phyloP scores from a whole-genome alignment of 1,139 yeast genomes.

The Hyphopichia fennica region DNA sequence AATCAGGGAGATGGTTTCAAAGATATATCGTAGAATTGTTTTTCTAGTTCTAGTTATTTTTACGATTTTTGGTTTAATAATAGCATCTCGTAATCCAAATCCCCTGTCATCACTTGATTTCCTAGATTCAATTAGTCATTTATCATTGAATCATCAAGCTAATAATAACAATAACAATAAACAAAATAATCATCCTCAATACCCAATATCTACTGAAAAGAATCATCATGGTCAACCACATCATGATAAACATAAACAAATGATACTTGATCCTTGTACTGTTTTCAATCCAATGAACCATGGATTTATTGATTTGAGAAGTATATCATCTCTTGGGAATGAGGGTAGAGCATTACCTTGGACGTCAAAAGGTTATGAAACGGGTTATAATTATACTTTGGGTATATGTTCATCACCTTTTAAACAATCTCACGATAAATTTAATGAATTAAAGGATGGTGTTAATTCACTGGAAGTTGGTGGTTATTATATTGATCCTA shows the following conservation, averaged over 20 bases:
- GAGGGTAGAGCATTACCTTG: conserved; percentile 55
- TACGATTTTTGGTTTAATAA: conserved; percentile 13
- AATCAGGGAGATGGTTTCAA: conserved; percentile 10
- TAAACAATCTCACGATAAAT: conserved; percentile 31
- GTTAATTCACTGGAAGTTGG: conserved; percentile 57
- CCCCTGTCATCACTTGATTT: conserved; percentile 13
- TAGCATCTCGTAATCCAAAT: conserved; percentile 12
- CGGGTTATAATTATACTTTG: conserved; percentile 71
- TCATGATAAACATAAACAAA: conserved; percentile 10
- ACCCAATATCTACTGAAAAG: not conserved
- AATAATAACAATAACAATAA: not conserved
- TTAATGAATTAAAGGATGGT: conserved; percentile 34
- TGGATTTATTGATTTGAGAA: conserved; percentile 57
- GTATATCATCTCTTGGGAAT: conserved; percentile 43
- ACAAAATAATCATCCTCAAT: not conserved
- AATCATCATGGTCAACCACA: conserved; percentile 1
- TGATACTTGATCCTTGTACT: conserved; percentile 50
- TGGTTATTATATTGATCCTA: conserved; percentile 61
- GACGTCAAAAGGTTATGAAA: conserved; percentile 71
- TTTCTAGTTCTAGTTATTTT: conserved; percentile 14
- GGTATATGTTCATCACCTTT: conserved; percentile 76
- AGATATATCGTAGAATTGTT: conserved; percentile 18
- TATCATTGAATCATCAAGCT: conserved; percentile 9
- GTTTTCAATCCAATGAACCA: conserved; percentile 51
- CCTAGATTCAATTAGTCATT: conserved; percentile 20